A percentile compares a stretch with the other conserved stretches of the same genome.
phyloP scores from a whole-genome alignment of 2,329 filamentous ascomycete species.

The Orbilia brochopaga region DNA sequence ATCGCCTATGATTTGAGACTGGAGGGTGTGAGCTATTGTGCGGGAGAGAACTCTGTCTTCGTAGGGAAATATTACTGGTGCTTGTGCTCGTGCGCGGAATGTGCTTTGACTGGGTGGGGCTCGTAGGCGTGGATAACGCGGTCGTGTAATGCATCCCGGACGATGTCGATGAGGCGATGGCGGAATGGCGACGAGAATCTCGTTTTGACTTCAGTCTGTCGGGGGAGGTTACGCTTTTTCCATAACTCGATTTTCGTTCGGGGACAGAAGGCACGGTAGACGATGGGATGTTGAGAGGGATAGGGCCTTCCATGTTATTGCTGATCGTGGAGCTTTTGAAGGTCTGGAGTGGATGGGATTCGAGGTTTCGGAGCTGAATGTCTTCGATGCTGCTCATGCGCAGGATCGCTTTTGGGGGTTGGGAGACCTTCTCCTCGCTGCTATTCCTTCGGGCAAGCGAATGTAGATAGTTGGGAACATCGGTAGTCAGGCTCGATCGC shows the following conservation, averaged over 20 bases:
- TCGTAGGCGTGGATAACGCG: slow-evolving; percentile 52
- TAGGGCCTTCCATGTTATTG: slow-evolving; percentile 48
- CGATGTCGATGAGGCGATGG: slow-evolving; percentile 52
- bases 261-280: slow-evolving; percentile 51
- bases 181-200: slow-evolving; percentile 46
- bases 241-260: slow-evolving; percentile 48
- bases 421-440: slow-evolving; percentile 45
- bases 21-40: slow-evolving; percentile 35
- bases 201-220: slow-evolving; percentile 53
- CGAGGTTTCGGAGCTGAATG: slow-evolving; percentile 50
- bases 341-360: slow-evolving; percentile 52
- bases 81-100: slow-evolving; percentile 50
- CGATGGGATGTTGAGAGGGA: slow-evolving; percentile 50
- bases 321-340: slow-evolving; percentile 35
- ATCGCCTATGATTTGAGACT: slow-evolving; percentile 40
- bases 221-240: slow-evolving; percentile 34
- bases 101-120: slow-evolving; percentile 47
- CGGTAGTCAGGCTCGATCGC: slow-evolving; percentile 52
- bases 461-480: slow-evolving; percentile 55
- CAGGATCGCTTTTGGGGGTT: slow-evolving; percentile 51
- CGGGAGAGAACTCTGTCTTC: slow-evolving; percentile 52
- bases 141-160: slow-evolving; percentile 51
- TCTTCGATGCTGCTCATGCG: slow-evolving; percentile 49
- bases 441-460: slow-evolving; percentile 53
- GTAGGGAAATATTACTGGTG: slow-evolving; percentile 52